These are phyloP conservation scores for Scheffersomyces amazonensis DNA, from an alignment of 805 yeast species.

Conservation along the genomic window DNA sequence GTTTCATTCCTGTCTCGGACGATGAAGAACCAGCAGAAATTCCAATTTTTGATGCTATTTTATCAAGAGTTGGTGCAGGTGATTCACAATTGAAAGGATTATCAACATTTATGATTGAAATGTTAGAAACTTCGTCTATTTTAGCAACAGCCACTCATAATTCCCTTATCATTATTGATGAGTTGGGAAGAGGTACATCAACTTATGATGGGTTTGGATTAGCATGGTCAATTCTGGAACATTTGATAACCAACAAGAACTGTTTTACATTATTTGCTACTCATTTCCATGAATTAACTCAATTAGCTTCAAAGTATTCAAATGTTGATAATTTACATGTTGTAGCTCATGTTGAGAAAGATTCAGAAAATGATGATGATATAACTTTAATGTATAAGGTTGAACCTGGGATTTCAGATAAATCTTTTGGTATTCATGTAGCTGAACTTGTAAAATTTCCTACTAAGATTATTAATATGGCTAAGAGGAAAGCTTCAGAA, in stretches of 20 bases:
- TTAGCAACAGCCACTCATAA: slow-evolving; percentile 73
- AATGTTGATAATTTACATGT: slow-evolving; percentile 82
- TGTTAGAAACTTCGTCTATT: slow-evolving; percentile 91
- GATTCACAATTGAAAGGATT: slow-evolving; percentile 97
- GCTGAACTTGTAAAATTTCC: slow-evolving; percentile 97
- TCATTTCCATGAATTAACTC: slow-evolving; percentile 94
- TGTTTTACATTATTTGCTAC: slow-evolving; percentile 93
- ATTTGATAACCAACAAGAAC: slow-evolving; percentile 63
- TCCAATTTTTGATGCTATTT: slow-evolving; percentile 82
- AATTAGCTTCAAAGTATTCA: slow-evolving; percentile 58
- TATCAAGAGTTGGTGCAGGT: slow-evolving; percentile 98
- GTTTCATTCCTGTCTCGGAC: slow-evolving; percentile 74
- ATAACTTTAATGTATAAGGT: slow-evolving; percentile 89
- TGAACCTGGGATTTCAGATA: slow-evolving; percentile 94
- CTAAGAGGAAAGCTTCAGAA: slow-evolving; percentile 89
- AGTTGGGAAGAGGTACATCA: slow-evolving; percentile 88
- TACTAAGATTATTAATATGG: slow-evolving; percentile 85
- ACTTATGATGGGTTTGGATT: slow-evolving; percentile 96
- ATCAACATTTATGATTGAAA: slow-evolving; percentile 88
- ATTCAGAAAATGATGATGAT: slow-evolving; percentile 45
- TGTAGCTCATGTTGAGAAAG: slow-evolving; percentile 78
- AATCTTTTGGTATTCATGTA: slow-evolving; percentile 96
- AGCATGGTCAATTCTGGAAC: slow-evolving; percentile 95
- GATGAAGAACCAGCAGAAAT: slow-evolving; percentile 58
- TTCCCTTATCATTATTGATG: slow-evolving; percentile 87